These are phyloP conservation scores for Sporothrix variecibatus DNA, from an alignment of 2,329 filamentous ascomycete species.

Conservation along the genomic window DNA sequence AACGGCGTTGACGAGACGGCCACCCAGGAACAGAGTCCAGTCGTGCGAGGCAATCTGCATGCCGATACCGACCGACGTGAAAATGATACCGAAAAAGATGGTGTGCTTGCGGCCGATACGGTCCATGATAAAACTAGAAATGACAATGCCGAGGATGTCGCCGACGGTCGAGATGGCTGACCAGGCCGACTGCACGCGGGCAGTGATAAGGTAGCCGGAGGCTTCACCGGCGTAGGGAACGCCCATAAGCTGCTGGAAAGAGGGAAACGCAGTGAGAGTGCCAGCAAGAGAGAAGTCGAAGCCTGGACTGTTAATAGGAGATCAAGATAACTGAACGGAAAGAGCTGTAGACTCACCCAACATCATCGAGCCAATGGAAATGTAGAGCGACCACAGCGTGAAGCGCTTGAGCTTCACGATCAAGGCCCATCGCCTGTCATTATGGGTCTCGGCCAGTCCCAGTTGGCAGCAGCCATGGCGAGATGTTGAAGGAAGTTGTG, in stretches of 20 bases:
- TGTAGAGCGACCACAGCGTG: slow-evolving; percentile 9
- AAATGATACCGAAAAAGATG: slow-evolving; percentile 6
- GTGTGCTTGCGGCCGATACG: slow-evolving; percentile 18
- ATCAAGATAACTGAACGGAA: neutral
- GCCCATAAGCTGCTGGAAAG: slow-evolving; percentile 5
- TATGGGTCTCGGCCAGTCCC: slow-evolving; percentile 9
- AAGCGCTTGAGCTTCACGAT: neutral
- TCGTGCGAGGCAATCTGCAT: slow-evolving; percentile 19
- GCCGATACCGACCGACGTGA: slow-evolving; percentile 20
- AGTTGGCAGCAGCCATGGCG: neutral
- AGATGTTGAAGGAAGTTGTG: neutral
- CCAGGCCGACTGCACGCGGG: slow-evolving; percentile 13
- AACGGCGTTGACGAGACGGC: slow-evolving; percentile 6
- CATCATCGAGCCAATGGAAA: slow-evolving; percentile 13
- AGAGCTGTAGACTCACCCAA: neutral
- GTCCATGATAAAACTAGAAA: neutral
- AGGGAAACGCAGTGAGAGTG: neutral
- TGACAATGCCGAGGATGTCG: slow-evolving; percentile 7
- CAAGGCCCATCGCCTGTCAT: neutral
- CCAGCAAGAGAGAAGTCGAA: slow-evolving; percentile 12
- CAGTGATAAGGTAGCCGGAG: slow-evolving; percentile 7
- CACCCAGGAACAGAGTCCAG: slow-evolving; percentile 14
- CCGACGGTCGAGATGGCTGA: slow-evolving; percentile 10
- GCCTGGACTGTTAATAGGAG: neutral
- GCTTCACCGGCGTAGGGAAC: neutral